phyloP scores from a whole-genome alignment of 352 stramenopile genomes.

The Blastocystis sp. region DNA sequence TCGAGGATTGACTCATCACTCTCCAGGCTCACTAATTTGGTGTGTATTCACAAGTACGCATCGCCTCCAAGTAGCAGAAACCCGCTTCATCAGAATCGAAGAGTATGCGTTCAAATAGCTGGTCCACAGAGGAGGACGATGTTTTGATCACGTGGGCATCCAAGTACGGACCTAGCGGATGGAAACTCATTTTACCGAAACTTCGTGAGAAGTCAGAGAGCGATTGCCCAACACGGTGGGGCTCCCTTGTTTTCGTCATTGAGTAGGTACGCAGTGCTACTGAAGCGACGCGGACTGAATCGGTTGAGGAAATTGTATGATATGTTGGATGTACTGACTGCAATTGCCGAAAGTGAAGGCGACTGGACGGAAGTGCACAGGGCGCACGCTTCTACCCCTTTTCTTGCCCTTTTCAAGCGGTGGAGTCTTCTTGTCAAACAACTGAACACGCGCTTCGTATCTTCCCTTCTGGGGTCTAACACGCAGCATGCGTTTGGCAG shows the following conservation, averaged over 20 bases:
- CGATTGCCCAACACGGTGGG: not conserved
- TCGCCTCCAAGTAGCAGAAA: not conserved
- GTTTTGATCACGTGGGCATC: slow-evolving; percentile 23
- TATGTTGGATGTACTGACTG: not conserved
- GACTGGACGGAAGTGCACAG: not conserved
- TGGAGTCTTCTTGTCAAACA: slow-evolving; percentile 13
- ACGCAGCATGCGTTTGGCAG: slow-evolving; percentile 14
- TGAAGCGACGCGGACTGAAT: not conserved
- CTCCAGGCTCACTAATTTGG: no score
- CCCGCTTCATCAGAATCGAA: not conserved
- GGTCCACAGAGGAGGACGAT: slow-evolving; percentile 15
- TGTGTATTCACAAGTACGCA: no score
- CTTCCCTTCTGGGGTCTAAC: not conserved
- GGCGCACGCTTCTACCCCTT: not conserved
- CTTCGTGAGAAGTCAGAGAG: not conserved
- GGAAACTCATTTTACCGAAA: not conserved
- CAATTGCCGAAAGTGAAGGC: not conserved
- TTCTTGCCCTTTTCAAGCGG: not conserved
- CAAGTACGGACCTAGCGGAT: slow-evolving; percentile 23
- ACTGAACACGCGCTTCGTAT: slow-evolving; percentile 37
- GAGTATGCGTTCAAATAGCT: not conserved
- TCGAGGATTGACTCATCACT: no score
- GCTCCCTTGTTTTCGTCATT: not conserved
- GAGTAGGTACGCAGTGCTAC: slow-evolving; percentile 18
- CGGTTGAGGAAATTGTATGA: not conserved